Percentiles rank a stretch among this genome's conserved stretches.
These are phyloP conservation scores for Fraxinus nigra DNA, from an alignment of 305 asterid species.

Conservation along the genomic window DNA sequence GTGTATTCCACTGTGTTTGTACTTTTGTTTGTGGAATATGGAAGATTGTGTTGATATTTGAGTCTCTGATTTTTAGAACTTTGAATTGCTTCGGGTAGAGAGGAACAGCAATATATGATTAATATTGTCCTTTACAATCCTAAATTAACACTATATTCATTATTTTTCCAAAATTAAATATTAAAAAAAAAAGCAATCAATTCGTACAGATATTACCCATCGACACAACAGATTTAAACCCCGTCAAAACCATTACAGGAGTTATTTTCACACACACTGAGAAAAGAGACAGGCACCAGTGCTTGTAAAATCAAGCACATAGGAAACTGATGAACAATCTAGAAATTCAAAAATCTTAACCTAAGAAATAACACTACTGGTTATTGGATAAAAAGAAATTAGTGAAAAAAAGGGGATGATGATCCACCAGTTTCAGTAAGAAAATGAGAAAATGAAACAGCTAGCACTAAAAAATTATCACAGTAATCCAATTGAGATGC, in stretches of 20 bases:
- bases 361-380: background rate
- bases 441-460: background rate
- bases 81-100: background rate
- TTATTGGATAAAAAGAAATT: too few species aligned
- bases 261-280: background rate
- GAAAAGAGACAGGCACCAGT: background rate
- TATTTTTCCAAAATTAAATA: too few species aligned
- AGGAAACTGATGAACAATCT: background rate
- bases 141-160: background rate
- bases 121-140: background rate
- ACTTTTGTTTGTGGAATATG: too few species aligned
- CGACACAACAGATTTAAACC: too few species aligned
- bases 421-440: background rate
- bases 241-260: background rate
- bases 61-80: background rate
- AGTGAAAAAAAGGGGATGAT: background rate
- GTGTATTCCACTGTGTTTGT: background rate
- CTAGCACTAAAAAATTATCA: background rate
- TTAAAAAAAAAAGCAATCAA: background rate
- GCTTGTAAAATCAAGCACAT: background rate
- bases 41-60: background rate
- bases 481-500: background rate
- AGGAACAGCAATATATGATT: background rate
- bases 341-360: background rate
- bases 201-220: background rate